Base-by-base conservation (phyloP, 306 rosid genomes). In the Sicyos edulis region DNA sequence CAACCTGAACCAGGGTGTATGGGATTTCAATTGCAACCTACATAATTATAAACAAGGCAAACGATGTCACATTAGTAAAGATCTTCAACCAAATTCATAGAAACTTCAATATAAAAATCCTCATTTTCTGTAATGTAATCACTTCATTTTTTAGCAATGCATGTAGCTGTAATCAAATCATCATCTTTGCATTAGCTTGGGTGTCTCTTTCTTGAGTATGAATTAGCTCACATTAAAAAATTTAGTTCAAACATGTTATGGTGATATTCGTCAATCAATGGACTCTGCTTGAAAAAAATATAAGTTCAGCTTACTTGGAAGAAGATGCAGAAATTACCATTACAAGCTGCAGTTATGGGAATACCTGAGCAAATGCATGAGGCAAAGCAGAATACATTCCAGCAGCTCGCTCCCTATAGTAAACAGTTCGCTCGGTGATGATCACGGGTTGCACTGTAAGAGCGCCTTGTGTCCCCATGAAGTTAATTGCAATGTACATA, bases 371-470 rank as follows among this genome's bases (percentile, higher is more conserved):
- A 66, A 86, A 81, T 42, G 96, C 88, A 71, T 86, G 86, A 44
- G 96, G 91, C n/a, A n/a, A n/a, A n/a, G n/a, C n/a, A n/a, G n/a
- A n/a, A n/a, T n/a, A n/a, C n/a, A n/a, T n/a, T n/a, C 78, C 89
- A 40, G 96, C 93, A 17, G 91, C 91, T 76, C 81, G 86, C 76
- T 90, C 96, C 63, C 96, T 82, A 50, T 88, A 90, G 77, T 84
- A 86, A 40, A 90, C 95, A 47, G 88, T 76, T 78, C 95, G 84
- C 73, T 91, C 96, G 34, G 85, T 81, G 68, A 83, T 80, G 61
- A 88, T 82, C 70, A 90, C 87, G 20, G 96, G 91, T 75, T 81
- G 89, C 71, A 88, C 89, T 2, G 92, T 62, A 56, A 80, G 40
- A 40, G 89, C 78, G 64, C 86, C 87, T 73, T 83, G 91, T 51